Evolutionary conservation across 2,329 filamentous ascomycete genomes (phyloP).

Genomic region (Colletotrichum destructivum): DNA sequence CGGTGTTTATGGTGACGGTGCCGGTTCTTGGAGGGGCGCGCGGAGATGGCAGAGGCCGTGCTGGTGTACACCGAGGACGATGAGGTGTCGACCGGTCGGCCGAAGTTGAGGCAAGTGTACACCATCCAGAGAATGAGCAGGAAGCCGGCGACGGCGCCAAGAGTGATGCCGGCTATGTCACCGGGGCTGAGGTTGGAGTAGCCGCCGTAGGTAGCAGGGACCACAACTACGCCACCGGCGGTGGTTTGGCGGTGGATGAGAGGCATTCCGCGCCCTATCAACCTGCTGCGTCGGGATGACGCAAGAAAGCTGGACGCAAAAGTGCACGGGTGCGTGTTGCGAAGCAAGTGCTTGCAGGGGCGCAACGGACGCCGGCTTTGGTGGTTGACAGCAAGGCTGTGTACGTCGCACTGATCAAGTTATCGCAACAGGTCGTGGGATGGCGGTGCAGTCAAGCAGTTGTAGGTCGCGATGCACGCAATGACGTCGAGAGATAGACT

Average conservation of each 20-base stretch:
- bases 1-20: conserved; percentile 34
- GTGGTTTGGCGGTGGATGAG: conserved; percentile 38
- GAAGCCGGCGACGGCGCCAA: conserved; percentile 65
- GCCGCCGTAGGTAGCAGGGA: conserved; percentile 55
- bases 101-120: conserved; percentile 64
- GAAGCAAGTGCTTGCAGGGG: conserved; percentile 11
- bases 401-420: conserved; percentile 3
- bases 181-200: conserved; percentile 56
- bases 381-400: conserved; percentile 7
- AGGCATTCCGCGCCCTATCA: conserved; percentile 22
- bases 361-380: conserved; percentile 2
- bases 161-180: conserved; percentile 60
- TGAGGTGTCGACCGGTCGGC: conserved; percentile 49
- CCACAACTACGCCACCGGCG: conserved; percentile 48
- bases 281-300: conserved; percentile 7
- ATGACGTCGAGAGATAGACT: conserved; percentile 15
- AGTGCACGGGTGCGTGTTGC: conserved; percentile 11
- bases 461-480: neutral
- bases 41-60: conserved; percentile 45
- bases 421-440: conserved; percentile 19
- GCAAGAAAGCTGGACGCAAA: neutral
- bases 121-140: conserved; percentile 67
- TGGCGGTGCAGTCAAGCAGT: conserved; percentile 1
- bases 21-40: conserved; percentile 39
- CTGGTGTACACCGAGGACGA: conserved; percentile 44